Evolutionary conservation across 2,329 filamentous ascomycete species (phyloP), one percentile per base, ranked within the genome.

Genomic region (Colletotrichum chrysophilum): DNA sequence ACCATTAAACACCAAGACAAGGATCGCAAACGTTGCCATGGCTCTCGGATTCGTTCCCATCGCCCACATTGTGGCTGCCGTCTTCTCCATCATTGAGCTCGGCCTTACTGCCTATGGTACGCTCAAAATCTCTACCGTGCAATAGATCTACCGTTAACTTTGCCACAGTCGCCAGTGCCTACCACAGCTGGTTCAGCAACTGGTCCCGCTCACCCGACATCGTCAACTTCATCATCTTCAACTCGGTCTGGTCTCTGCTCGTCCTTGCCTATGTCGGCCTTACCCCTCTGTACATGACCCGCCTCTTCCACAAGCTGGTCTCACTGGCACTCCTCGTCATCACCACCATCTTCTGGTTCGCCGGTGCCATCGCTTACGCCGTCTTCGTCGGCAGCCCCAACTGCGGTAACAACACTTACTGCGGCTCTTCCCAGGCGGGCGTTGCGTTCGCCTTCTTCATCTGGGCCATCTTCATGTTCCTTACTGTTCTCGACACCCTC

Each of bases 311-410:
- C 83, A 90, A 89, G 68, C 91, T 91, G 66, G 91, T 89, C 60
- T 90, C 95, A 18, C 87, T 96, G 21, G 92, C 80, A 2, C 88
- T 95, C 36, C 94, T 97, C 80, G 88, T 87, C 62, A 78, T 97
- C 28, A 97, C 95, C 12, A 93, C 94, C 86, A 88, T 97, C 72
- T 97, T 97, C 87, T 98, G 96, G 96, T 97, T 98, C 81, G 93
- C 94, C 1, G 95, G 95, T 8, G 94, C 95, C 80, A 93, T 97
- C 78, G 95, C 95, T 0, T 85, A 96, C 13, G 95, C 94, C 0
- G 93, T 92, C 24, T 88, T 88, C 71, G 85, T 95, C 73, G 90
- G 90, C 69, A 88, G 90, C 18, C 86, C 91, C 0, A 84, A 82
- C 10, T 86, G 89, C 72, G 93, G 91, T 81, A 87, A 86, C 56